Evolutionary conservation across 2,329 filamentous ascomycete species (phyloP), one percentile per base, ranked within the genome.

Genomic region (Colletotrichum sp.): DNA sequence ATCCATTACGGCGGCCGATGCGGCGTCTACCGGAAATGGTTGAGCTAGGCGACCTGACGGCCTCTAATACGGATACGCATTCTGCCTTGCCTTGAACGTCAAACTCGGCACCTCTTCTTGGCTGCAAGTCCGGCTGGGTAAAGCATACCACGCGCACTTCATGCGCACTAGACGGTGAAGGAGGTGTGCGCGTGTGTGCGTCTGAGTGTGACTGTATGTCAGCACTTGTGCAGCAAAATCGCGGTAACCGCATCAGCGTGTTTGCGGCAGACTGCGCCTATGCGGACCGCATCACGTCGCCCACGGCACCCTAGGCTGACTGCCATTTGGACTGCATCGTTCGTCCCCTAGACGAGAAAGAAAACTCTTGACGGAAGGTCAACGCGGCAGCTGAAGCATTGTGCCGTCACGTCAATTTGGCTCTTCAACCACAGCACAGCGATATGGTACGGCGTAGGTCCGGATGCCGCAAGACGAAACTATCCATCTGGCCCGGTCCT

Each of bases 201-300:
- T 57, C 32, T n/a, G 64, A 55, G 49, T 73, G 70, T 65, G 70
- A 76, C 70, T 69, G 73, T 52, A 65, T 64, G 74, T 77, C 74
- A 77, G 74, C 76, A 77, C 74, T 68, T 77, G 70, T 49, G 74
- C 74, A 72, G 59, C 49, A 39, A 67, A 64, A 60, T 67, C 62
- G 67, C 67, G 75, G 70, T 69, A 78, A 49, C 57, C 63, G 75
- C 77, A 78, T 77, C 57, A 72, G 34, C 44, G 44, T 63, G 39
- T 72, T 49, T 62, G 57, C 67, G 24, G 21, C 67, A 24, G 16
- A 34, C 32, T 52, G 75, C 75, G 67, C 77, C 32, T 59, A 77
- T 78, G 67, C 75, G 69, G 63, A 28, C 49, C 32, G 57, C 26
- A 59, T 78, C 75, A 75, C 75, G 69, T 60, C 59, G 30, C 32